Conservation (phyloP, 176 grass and related monocot species). For the Juncus effusus region DNA sequence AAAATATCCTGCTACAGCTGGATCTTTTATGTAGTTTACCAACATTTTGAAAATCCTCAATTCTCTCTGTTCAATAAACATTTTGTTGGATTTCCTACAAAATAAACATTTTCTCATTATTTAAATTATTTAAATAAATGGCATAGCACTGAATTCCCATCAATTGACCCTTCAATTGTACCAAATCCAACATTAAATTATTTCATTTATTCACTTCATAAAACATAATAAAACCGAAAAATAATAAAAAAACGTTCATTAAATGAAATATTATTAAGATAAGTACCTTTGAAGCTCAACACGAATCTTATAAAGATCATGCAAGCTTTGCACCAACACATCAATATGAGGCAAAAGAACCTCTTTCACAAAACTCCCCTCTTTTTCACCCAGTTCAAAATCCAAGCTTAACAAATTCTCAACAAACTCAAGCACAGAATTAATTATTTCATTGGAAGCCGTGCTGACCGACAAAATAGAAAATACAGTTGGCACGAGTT, state of each 20-base stretch:
- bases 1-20: constrained; percentile 43
- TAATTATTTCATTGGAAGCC: constrained; percentile 66
- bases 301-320: constrained; percentile 65
- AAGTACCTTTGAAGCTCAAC: constrained; percentile 68
- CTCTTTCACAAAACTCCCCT: constrained; percentile 47
- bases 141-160: not conserved
- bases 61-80: constrained; percentile 63
- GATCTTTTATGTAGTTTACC: constrained; percentile 61
- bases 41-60: constrained; percentile 79
- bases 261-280: constrained; percentile 1
- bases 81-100: constrained; percentile 55
- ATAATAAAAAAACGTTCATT: not conserved
- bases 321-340: constrained; percentile 69
- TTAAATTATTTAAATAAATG: not conserved
- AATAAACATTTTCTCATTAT: constrained; percentile 8
- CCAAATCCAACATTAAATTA: too few species aligned
- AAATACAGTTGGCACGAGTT: constrained; percentile 72
- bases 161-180: too few species aligned
- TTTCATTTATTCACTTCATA: not conserved
- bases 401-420: constrained; percentile 90
- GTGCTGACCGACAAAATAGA: constrained; percentile 84
- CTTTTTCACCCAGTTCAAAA: constrained; percentile 46
- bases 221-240: not conserved
- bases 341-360: constrained; percentile 75
- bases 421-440: constrained; percentile 66